Percentiles rank a stretch among this genome's conserved stretches.
Evolutionary conservation across 1,284 basidiomycete genomes (phyloP).

Genomic region (Ganoderma resinaceum): DNA sequence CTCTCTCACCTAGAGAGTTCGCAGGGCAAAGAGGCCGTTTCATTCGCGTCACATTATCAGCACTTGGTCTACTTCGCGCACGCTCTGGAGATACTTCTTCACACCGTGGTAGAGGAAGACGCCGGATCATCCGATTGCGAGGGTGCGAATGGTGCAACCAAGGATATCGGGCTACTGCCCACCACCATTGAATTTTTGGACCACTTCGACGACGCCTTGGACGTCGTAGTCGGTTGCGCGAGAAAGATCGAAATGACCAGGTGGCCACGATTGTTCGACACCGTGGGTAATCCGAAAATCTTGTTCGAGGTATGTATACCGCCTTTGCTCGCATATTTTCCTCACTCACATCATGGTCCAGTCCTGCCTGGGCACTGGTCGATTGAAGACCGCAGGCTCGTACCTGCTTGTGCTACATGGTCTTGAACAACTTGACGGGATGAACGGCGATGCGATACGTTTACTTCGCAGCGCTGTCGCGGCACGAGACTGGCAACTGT

Average conservation of each 20-base stretch:
- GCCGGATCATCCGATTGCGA: slow-evolving; percentile 41
- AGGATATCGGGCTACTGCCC: slow-evolving; percentile 58
- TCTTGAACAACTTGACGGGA: slow-evolving; percentile 89
- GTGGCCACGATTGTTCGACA: slow-evolving; percentile 89
- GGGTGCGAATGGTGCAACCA: slow-evolving; percentile 26
- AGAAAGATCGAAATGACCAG: slow-evolving; percentile 95
- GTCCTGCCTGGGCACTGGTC: slow-evolving; percentile 79
- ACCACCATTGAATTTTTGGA: slow-evolving; percentile 91
- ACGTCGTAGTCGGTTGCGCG: slow-evolving; percentile 96
- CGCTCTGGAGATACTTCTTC: slow-evolving; percentile 92
- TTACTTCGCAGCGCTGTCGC: slow-evolving; percentile 79
- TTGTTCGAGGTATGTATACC: slow-evolving; percentile 80
- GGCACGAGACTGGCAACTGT: slow-evolving; percentile 81
- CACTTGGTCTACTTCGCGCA: slow-evolving; percentile 94
- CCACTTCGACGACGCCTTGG: slow-evolving; percentile 89
- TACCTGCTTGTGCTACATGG: slow-evolving; percentile 95
- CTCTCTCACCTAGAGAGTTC: slow-evolving; percentile 81
- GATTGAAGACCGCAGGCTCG: slow-evolving; percentile 90
- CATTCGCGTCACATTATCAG: slow-evolving; percentile 89
- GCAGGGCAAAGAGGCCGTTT: slow-evolving; percentile 82
- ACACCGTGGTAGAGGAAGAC: slow-evolving; percentile 95
- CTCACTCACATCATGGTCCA: slow-evolving; percentile 39
- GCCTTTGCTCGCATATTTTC: neutral
- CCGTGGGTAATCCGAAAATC: slow-evolving; percentile 88
- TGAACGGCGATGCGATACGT: slow-evolving; percentile 73